Base-by-base conservation (phyloP, 2,329 filamentous ascomycete species). In the Diaporthe nobilis region DNA sequence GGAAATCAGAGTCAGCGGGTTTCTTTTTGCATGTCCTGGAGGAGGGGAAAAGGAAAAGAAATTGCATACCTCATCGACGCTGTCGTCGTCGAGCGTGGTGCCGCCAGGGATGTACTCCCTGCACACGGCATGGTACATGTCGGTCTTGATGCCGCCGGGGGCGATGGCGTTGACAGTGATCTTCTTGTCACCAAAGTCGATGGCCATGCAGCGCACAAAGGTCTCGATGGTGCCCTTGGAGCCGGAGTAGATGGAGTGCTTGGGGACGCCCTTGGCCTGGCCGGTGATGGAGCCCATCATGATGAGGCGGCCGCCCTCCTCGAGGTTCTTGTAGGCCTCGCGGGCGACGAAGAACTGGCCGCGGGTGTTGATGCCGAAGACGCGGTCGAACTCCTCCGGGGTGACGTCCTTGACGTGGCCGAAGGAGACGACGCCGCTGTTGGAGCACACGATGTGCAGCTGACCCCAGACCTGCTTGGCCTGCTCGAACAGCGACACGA, bases 181-280 rank as follows among this genome's bases (percentile, higher is more conserved):
- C 71, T 90, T 90, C 79, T 90, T 88, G 86, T 92, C 89, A 73
- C 92, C 90, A 78, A 89, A 90, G 84, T 93, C 91, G 63, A 92
- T 92, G 7, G 94, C 92, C 85, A 95, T 93, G 79, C 90, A 92
- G 82, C 94, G 92, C 79, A 94, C 92, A 84, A 95, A 94, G 15
- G 92, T 93, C 84, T 95, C 94, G 77, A 95, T 92, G 51, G 94
- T 91, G 79, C 93, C 94, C 88, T 95, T 95, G 83, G 88, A 91
- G 20, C 91, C 93, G 31, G 93, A 93, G 87, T 95, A 95, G 65
- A 95, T 88, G 20, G 92, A 88, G 83, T 95, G 93, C 81, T 92
- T 90, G 77, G 92, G 92, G 25, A 95, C 92, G 67, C 90, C 92
- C 82, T 91, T 89, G 75, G 85, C 93, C 86, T 93, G 84, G 82